These are phyloP conservation scores for Rhodotorula glutinis DNA, from an alignment of 1,284 basidiomycete species.

Conservation along the genomic window DNA sequence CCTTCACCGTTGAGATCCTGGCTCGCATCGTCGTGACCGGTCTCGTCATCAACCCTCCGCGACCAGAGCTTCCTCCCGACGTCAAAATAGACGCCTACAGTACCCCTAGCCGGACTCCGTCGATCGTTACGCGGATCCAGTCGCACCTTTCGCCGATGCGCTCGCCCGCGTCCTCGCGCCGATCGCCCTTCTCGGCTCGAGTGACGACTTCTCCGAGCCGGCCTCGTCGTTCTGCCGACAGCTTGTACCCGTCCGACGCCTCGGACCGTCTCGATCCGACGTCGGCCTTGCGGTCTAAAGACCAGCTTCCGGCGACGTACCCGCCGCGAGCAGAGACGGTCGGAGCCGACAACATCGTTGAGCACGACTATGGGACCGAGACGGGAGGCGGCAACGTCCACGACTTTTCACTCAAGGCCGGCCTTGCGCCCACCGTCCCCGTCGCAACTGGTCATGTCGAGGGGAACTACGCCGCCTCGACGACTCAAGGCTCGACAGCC, in stretches of 20 bases:
- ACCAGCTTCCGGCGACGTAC: too few species aligned
- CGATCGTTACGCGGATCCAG: conserved; percentile 15
- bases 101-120: conserved; percentile 13
- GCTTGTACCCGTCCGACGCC: too few species aligned
- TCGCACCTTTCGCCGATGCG: conserved; percentile 16
- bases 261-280: too few species aligned
- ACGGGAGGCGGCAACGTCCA: not conserved
- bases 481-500: not conserved
- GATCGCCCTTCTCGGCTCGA: too few species aligned
- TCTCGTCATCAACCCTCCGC: conserved; percentile 77
- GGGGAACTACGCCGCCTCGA: conserved; percentile 2
- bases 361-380: not conserved
- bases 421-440: conserved; percentile 2
- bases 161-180: not conserved
- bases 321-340: too few species aligned
- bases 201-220: not conserved
- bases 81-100: not conserved
- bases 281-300: too few species aligned
- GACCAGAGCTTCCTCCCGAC: conserved; percentile 39
- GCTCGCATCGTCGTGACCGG: conserved; percentile 89
- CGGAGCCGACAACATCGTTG: conserved; percentile 4
- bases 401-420: conserved; percentile 9
- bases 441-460: conserved; percentile 9
- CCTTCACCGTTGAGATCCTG: conserved; percentile 85
- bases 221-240: not conserved